Evolutionary conservation across 768 basidiomycete species (phyloP).

Genomic region (Rhodotorula taiwanensis): DNA sequence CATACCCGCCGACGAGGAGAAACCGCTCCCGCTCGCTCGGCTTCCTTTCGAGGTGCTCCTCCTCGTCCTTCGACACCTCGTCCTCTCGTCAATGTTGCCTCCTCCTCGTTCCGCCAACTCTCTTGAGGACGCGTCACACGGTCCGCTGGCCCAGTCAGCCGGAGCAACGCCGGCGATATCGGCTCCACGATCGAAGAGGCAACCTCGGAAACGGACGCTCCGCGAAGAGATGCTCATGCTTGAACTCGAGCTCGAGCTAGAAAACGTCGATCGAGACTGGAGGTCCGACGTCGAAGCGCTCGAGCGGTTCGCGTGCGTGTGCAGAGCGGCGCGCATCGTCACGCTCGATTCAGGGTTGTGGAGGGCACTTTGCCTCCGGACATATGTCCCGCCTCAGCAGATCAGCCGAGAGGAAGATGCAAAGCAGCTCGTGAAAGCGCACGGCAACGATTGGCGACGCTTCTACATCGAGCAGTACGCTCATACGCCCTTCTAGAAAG

Average conservation of each 20-base stretch:
- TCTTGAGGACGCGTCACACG: background rate
- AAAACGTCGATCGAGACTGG: constrained; percentile 17
- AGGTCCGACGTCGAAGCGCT: constrained; percentile 32
- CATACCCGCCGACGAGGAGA: constrained; percentile 23
- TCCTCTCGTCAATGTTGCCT: constrained; percentile 22
- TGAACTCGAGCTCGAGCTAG: constrained; percentile 26
- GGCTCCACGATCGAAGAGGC: background rate
- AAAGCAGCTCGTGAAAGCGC: constrained; percentile 12
- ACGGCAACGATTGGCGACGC: constrained; percentile 36
- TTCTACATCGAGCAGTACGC: constrained; percentile 41
- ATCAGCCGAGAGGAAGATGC: constrained; percentile 11
- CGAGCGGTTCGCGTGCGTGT: constrained; percentile 27
- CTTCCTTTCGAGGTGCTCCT: constrained; percentile 38
- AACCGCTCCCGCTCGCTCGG: constrained; percentile 19
- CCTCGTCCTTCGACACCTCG: constrained; percentile 30
- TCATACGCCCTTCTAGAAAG: no score
- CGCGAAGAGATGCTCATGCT: constrained; percentile 23
- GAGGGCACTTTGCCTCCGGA: constrained; percentile 12
- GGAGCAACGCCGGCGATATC: background rate
- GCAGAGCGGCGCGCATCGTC: constrained; percentile 26
- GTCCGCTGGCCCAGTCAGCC: background rate
- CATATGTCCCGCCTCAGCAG: constrained; percentile 28
- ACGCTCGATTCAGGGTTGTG: constrained; percentile 22
- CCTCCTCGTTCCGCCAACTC: constrained; percentile 3
- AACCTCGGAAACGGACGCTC: constrained; percentile 16